A percentile compares a stretch with the other conserved stretches of the same genome.
Conservation (phyloP, 306 rosid species). For the Rosa rugosa region DNA sequence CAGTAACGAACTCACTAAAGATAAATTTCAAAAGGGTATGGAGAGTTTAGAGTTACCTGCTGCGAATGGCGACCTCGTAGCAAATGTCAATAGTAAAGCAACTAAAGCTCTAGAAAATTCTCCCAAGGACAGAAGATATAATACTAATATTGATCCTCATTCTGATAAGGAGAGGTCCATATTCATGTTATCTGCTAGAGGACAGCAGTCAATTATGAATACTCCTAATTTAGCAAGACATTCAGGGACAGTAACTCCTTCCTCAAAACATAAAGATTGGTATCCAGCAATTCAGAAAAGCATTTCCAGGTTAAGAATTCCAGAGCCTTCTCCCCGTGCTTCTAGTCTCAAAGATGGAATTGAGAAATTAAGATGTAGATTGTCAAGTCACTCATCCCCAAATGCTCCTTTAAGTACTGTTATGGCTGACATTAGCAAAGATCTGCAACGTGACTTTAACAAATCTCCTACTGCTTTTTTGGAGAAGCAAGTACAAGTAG, state of each 20-base stretch:
- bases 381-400: constrained; percentile 57
- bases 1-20: constrained; percentile 32
- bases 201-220: constrained; percentile 24
- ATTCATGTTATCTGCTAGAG: constrained; percentile 28
- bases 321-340: constrained; percentile 47
- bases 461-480: constrained; percentile 40
- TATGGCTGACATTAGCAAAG: constrained; percentile 26
- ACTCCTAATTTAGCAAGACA: constrained; percentile 43
- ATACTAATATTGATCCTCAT: constrained; percentile 23
- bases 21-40: constrained; percentile 18
- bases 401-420: constrained; percentile 32
- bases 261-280: constrained; percentile 28
- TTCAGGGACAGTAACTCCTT: constrained; percentile 40
- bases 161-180: constrained; percentile 33
- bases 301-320: constrained; percentile 46
- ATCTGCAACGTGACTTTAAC: constrained; percentile 30
- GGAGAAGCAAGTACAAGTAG: constrained; percentile 37
- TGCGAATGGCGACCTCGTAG: constrained; percentile 29
- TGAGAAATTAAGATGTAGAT: constrained; percentile 47
- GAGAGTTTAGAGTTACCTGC: constrained; percentile 31
- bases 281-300: constrained; percentile 48
- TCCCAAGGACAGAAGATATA: constrained; percentile 24
- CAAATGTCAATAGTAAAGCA: constrained; percentile 26
- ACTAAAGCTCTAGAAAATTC: constrained; percentile 24
- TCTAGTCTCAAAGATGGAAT: constrained; percentile 60